Conservation (phyloP, 345 rosid genomes). For the Syzygium grande region DNA sequence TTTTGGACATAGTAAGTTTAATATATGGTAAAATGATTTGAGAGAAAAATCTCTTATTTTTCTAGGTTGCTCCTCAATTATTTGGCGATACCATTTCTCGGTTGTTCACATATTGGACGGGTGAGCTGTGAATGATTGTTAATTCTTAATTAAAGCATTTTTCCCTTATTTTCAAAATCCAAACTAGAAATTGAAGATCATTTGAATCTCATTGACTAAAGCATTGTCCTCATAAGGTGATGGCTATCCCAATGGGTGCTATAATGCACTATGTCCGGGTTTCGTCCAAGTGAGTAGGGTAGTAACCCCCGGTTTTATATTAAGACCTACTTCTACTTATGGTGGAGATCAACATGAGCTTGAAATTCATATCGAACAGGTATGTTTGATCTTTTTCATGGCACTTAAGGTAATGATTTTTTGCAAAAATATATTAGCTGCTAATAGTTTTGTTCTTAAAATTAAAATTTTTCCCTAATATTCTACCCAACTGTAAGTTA, state of each 20-base stretch:
- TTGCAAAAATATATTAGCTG: neutral
- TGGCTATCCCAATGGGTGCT: neutral
- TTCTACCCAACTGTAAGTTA: neutral
- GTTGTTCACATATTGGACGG: neutral
- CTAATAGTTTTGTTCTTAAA: neutral
- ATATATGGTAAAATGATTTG: neutral
- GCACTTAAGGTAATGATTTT: neutral
- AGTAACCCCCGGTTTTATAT: neutral
- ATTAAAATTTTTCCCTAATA: neutral
- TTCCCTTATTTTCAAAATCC: neutral
- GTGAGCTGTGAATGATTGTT: neutral
- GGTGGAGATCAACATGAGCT: neutral
- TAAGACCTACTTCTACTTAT: neutral
- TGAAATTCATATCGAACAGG: neutral
- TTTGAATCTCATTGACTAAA: neutral
- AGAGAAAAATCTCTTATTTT: neutral
- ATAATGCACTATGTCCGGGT: neutral
- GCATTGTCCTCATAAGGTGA: neutral
- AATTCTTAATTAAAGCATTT: neutral
- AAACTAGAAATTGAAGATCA: neutral
- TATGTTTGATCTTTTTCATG: neutral
- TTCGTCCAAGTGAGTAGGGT: neutral
- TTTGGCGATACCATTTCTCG: neutral
- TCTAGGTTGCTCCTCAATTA: neutral
- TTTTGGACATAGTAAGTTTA: neutral